Evolutionary conservation across 2,329 filamentous ascomycete species (phyloP).

Genomic region (Zymoseptoria ardabiliae): DNA sequence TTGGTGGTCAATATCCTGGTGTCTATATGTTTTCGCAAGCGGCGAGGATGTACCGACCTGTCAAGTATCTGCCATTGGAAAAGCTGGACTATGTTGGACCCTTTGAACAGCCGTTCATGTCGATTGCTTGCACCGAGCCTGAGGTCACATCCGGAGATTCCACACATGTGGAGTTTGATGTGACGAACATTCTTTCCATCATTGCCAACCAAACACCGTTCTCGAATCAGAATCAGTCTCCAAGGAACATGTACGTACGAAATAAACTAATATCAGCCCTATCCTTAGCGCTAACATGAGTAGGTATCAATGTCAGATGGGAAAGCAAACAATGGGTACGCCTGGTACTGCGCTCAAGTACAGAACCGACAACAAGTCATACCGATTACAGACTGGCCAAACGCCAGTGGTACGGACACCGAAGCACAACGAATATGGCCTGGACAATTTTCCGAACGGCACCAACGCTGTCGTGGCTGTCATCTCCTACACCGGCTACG

Average conservation of each 20-base stretch:
- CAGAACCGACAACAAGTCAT: constrained; percentile 95
- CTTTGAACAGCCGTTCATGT: constrained; percentile 97
- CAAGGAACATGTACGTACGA: constrained; percentile 99
- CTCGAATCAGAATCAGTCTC: constrained; percentile 97
- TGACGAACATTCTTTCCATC: constrained; percentile 95
- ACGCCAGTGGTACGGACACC: constrained; percentile 88
- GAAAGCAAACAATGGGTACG: constrained; percentile 98
- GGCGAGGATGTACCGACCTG: constrained; percentile 80
- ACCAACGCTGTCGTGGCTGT: constrained; percentile 94
- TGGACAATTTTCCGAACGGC: constrained; percentile 97
- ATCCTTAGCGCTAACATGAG: no score
- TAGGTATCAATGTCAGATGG: no score
- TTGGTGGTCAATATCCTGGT: constrained; percentile 90
- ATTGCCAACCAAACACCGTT: constrained; percentile 98
- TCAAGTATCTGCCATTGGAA: constrained; percentile 83
- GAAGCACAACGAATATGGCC: constrained; percentile 88
- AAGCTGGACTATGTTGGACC: constrained; percentile 84
- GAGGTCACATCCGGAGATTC: constrained; percentile 84
- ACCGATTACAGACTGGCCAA: constrained; percentile 89
- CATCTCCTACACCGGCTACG: constrained; percentile 97
- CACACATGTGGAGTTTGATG: constrained; percentile 88
- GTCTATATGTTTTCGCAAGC: constrained; percentile 86
- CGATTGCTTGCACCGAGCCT: constrained; percentile 81
- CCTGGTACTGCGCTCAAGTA: constrained; percentile 76
- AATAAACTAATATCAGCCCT: no score